Evolutionary conservation across 2,329 filamentous ascomycete species (phyloP).

Genomic region (Calonectria pauciramosa): DNA sequence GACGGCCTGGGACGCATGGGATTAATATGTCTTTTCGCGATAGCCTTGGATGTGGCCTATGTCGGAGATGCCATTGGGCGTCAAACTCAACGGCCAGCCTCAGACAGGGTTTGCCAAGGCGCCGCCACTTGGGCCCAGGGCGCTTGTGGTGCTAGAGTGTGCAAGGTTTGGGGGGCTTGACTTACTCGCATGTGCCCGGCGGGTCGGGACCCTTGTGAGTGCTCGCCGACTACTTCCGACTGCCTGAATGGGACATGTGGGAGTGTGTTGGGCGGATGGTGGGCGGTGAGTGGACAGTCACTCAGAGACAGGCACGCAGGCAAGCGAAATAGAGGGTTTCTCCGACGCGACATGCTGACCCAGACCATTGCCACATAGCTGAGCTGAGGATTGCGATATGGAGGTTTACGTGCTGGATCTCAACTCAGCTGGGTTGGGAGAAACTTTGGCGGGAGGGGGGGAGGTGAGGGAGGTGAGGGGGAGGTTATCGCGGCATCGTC

Average conservation of each 20-base stretch:
- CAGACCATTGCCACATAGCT: constrained; percentile 8
- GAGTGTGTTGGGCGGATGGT: constrained; percentile 7
- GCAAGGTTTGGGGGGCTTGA: constrained; percentile 8
- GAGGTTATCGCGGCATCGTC: background rate
- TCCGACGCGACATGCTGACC: background rate
- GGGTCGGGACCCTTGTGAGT: constrained; percentile 3
- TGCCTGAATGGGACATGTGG: background rate
- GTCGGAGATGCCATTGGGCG: constrained; percentile 14
- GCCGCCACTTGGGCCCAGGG: constrained; percentile 2
- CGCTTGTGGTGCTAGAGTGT: background rate
- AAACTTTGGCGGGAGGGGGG: background rate
- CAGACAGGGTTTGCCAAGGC: constrained; percentile 3
- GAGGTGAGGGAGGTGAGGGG: background rate
- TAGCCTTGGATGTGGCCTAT: background rate
- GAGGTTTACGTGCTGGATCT: background rate
- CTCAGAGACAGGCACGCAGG: background rate
- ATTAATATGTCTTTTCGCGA: constrained; percentile 8
- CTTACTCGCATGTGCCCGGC: constrained; percentile 8
- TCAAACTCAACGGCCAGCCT: constrained; percentile 22
- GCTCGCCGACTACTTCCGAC: constrained; percentile 5
- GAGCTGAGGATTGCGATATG: constrained; percentile 12
- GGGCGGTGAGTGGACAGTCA: constrained; percentile 7
- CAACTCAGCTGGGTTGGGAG: background rate
- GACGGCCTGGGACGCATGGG: background rate
- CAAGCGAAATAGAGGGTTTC: constrained; percentile 7